Conservation (phyloP, 768 basidiomycete genomes). For the Coprinopsis sp. region DNA sequence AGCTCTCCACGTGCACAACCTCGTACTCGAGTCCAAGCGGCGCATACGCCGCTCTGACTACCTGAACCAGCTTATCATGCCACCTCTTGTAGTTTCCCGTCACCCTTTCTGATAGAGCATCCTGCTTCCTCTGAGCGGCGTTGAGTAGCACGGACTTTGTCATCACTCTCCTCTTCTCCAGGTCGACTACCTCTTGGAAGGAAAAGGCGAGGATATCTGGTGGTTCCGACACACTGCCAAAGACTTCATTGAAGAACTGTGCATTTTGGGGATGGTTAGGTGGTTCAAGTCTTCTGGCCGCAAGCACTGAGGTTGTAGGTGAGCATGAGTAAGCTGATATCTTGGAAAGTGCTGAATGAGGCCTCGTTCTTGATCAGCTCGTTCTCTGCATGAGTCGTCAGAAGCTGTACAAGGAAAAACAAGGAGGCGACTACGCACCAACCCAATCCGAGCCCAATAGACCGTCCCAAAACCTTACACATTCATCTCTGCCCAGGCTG, state of each 20-base stretch:
- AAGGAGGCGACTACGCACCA: constrained; percentile 45
- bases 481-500: constrained; percentile 72
- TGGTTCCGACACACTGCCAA: constrained; percentile 68
- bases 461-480: constrained; percentile 85
- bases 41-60: constrained; percentile 73
- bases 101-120: constrained; percentile 72
- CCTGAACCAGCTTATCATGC: constrained; percentile 73
- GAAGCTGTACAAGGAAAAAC: constrained; percentile 4
- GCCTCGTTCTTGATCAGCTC: constrained; percentile 72
- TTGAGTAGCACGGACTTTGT: constrained; percentile 88
- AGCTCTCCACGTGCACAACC: constrained; percentile 76
- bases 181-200: constrained; percentile 93
- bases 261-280: constrained; percentile 61
- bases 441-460: constrained; percentile 81
- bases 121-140: constrained; percentile 60
- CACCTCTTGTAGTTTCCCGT: constrained; percentile 84
- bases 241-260: constrained; percentile 72
- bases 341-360: constrained; percentile 74
- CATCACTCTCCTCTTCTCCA: constrained; percentile 88
- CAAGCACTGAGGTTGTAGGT: constrained; percentile 94
- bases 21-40: constrained; percentile 64
- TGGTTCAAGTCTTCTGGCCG: constrained; percentile 65
- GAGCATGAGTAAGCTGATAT: constrained; percentile 71
- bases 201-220: constrained; percentile 88
- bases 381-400: constrained; percentile 44